phyloP scores from a whole-genome alignment of 805 yeast species.

The Blastobotrys peoriensis region DNA sequence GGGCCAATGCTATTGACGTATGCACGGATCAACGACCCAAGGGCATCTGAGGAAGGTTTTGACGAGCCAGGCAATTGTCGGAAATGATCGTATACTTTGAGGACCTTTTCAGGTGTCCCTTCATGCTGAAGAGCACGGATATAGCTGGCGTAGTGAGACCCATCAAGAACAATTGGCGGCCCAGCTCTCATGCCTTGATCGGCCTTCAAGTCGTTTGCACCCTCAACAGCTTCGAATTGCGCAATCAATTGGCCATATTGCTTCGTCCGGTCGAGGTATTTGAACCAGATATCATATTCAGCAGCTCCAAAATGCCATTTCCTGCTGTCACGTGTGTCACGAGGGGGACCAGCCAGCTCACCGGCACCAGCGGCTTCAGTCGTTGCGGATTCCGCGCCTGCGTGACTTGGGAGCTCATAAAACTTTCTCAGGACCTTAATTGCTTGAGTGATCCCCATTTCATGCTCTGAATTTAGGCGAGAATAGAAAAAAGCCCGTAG shows the following conservation, averaged over 20 bases:
- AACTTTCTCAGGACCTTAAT: neutral
- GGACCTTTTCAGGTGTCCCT: neutral
- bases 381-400: neutral
- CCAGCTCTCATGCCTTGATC: too few relatives aligned
- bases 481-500: constrained; percentile 7
- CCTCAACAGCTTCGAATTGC: constrained; percentile 1
- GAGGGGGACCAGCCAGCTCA: neutral
- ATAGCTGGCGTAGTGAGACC: constrained; percentile 6
- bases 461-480: neutral
- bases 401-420: neutral
- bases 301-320: neutral
- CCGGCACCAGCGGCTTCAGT: neutral
- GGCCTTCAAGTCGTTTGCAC: too few relatives aligned
- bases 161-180: neutral
- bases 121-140: neutral
- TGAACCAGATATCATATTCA: constrained; percentile 3
- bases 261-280: neutral
- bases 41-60: neutral
- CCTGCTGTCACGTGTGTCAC: neutral
- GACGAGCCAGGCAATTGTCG: neutral
- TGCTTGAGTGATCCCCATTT: neutral
- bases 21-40: neutral
- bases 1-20: neutral
- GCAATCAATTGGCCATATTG: neutral
- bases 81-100: neutral